A percentile compares a stretch with the other conserved stretches of the same genome.
Evolutionary conservation across 1,284 basidiomycete genomes (phyloP).

Genomic region (Ceratobasidium sp.): DNA sequence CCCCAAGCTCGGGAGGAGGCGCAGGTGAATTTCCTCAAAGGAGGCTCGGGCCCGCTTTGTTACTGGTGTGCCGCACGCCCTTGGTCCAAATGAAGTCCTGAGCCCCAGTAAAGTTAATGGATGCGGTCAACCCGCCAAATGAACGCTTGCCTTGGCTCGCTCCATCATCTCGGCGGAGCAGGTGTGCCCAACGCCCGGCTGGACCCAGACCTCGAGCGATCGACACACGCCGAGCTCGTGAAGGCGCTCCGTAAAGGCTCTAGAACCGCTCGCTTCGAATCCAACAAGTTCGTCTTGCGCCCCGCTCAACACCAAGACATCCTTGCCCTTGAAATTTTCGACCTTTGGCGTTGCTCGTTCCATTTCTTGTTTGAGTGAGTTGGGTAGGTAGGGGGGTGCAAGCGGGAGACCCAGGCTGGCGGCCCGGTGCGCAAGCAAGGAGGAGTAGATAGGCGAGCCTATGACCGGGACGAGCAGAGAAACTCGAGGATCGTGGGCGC

Average conservation of each 20-base stretch:
- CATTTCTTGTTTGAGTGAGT: slow-evolving; percentile 53
- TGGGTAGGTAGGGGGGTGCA: slow-evolving; percentile 55
- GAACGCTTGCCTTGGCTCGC: slow-evolving; percentile 25
- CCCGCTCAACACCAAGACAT: slow-evolving; percentile 58
- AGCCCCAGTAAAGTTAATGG: not conserved
- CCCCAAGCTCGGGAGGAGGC: not conserved
- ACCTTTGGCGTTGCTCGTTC: slow-evolving; percentile 47
- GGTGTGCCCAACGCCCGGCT: slow-evolving; percentile 56
- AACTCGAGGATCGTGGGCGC: slow-evolving; percentile 58
- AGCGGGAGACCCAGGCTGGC: slow-evolving; percentile 50
- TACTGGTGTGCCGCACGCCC: not conserved
- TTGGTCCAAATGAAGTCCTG: slow-evolving; percentile 39
- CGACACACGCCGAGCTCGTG: slow-evolving; percentile 46
- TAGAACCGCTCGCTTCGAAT: slow-evolving; percentile 52
- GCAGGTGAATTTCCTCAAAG: not conserved
- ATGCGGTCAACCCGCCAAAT: not conserved
- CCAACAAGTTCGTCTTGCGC: slow-evolving; percentile 53
- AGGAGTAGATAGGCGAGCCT: slow-evolving; percentile 61
- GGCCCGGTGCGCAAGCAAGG: slow-evolving; percentile 56
- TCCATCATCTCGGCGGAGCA: slow-evolving; percentile 56
- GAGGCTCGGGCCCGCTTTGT: not conserved
- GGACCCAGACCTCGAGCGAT: slow-evolving; percentile 54
- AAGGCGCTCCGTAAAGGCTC: slow-evolving; percentile 52
- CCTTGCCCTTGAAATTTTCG: slow-evolving; percentile 55
- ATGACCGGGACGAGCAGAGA: slow-evolving; percentile 63